Percentiles rank a stretch among this genome's conserved stretches.
phyloP scores from a whole-genome alignment of 495 filamentous ascomycete species.

The Hypoxylon subgilvum region DNA sequence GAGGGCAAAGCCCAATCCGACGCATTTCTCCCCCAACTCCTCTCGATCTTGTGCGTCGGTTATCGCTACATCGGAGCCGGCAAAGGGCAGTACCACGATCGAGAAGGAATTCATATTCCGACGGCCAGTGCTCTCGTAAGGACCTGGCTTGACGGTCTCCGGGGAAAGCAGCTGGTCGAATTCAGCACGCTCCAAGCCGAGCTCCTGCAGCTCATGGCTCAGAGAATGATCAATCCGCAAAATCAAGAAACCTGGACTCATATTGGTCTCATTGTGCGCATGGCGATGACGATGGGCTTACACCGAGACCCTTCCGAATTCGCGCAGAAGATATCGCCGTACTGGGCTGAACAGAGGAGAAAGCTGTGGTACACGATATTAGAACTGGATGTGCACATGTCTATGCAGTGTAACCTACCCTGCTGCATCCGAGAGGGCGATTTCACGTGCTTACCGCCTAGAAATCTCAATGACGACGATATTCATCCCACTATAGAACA shows the following conservation, averaged over 20 bases:
- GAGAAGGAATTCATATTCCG: constrained; percentile 46
- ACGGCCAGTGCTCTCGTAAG: constrained; percentile 49
- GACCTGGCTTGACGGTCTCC: constrained; percentile 46
- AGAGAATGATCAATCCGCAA: constrained; percentile 43
- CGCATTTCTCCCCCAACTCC: constrained; percentile 53
- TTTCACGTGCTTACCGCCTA: constrained; percentile 45
- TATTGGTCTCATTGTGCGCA: constrained; percentile 47
- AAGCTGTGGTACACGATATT: constrained; percentile 48
- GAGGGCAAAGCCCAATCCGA: constrained; percentile 35
- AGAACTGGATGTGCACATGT: constrained; percentile 48
- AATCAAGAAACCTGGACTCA: constrained; percentile 48
- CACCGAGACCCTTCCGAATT: constrained; percentile 51
- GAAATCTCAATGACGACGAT: constrained; percentile 45
- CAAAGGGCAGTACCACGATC: constrained; percentile 39
- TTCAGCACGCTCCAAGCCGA: constrained; percentile 47
- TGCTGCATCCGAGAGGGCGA: constrained; percentile 46
- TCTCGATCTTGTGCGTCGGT: constrained; percentile 45
- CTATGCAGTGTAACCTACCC: constrained; percentile 47
- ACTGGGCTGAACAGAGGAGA: constrained; percentile 45
- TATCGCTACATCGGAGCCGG: constrained; percentile 41
- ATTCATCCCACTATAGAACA: constrained; percentile 37
- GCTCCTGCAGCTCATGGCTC: constrained; percentile 45
- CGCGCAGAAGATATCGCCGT: constrained; percentile 38
- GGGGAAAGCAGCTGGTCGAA: constrained; percentile 47
- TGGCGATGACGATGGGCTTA: constrained; percentile 53